Evolutionary conservation across 2,329 filamentous ascomycete genomes (phyloP).

Genomic region (Trichoderma afroharzianum): DNA sequence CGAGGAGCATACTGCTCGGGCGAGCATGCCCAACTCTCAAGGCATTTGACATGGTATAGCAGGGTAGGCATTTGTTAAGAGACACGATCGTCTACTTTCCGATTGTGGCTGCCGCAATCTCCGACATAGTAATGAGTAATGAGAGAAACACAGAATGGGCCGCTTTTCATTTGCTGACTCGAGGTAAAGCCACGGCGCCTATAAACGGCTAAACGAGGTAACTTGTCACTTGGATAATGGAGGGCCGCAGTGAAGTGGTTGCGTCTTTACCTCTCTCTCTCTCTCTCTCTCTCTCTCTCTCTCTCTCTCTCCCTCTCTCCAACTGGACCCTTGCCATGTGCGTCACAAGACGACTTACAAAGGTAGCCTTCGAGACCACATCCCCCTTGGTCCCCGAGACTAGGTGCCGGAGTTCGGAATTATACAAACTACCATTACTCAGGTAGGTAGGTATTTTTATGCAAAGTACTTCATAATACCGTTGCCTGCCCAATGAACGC

Average conservation of each 20-base stretch:
- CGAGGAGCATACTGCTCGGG: neutral
- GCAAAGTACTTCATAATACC: neutral
- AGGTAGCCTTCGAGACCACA: neutral
- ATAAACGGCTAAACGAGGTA: neutral
- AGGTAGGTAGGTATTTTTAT: neutral
- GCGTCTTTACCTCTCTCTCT: neutral
- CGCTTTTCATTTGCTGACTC: neutral
- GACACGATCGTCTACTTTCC: neutral
- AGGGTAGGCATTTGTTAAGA: neutral
- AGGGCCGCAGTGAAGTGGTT: neutral
- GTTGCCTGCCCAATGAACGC: neutral
- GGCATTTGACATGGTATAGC: neutral
- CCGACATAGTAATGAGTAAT: neutral
- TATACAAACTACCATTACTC: neutral
- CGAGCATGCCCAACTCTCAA: neutral
- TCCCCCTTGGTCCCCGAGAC: neutral
- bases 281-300: neutral
- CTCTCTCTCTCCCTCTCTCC: neutral
- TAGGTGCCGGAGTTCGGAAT: neutral
- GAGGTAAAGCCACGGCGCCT: neutral
- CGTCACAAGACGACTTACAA: neutral
- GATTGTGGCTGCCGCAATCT: neutral
- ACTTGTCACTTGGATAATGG: neutral
- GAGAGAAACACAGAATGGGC: neutral
- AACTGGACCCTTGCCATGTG: neutral